Conservation (phyloP, 2,329 filamentous ascomycete genomes). For the Cladosporium austrohemisphaericum region DNA sequence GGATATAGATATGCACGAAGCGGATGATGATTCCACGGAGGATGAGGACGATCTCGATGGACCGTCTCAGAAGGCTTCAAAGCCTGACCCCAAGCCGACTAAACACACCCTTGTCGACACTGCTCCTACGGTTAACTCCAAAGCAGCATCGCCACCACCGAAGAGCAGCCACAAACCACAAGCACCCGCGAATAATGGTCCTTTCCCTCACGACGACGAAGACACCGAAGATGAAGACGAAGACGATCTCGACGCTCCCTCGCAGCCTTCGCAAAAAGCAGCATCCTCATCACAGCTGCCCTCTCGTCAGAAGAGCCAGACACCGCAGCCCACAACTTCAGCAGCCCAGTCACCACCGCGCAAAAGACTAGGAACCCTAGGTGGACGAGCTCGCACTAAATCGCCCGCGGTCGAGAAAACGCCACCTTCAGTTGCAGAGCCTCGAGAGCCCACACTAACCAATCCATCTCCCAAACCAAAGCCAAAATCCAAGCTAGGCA, state of each 20-base stretch:
- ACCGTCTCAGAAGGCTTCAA: conserved; percentile 17
- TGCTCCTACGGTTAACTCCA: background rate
- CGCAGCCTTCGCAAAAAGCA: conserved; percentile 1
- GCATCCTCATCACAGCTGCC: background rate
- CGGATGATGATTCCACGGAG: conserved; percentile 35
- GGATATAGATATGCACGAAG: background rate
- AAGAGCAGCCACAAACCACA: background rate
- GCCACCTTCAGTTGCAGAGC: background rate
- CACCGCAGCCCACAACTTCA: background rate
- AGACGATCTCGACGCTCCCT: conserved; percentile 1
- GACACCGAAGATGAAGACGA: conserved; percentile 1
- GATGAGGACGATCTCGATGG: conserved; percentile 39
- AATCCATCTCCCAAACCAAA: conserved; percentile 6
- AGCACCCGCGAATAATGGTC: conserved; percentile 6
- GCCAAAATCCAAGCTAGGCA: conserved; percentile 21
- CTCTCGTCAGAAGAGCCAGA: conserved; percentile 9
- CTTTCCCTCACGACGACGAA: conserved; percentile 16
- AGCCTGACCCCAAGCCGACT: background rate
- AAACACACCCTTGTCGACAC: background rate
- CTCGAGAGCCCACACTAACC: background rate
- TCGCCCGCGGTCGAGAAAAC: background rate
- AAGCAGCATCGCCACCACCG: background rate
- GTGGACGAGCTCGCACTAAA: conserved; percentile 14
- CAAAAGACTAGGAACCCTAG: conserved; percentile 19
- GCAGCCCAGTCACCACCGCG: conserved; percentile 5